These are phyloP conservation scores for Eucalyptus urophylla DNA, from an alignment of 345 rosid genomes.

Conservation along the genomic window DNA sequence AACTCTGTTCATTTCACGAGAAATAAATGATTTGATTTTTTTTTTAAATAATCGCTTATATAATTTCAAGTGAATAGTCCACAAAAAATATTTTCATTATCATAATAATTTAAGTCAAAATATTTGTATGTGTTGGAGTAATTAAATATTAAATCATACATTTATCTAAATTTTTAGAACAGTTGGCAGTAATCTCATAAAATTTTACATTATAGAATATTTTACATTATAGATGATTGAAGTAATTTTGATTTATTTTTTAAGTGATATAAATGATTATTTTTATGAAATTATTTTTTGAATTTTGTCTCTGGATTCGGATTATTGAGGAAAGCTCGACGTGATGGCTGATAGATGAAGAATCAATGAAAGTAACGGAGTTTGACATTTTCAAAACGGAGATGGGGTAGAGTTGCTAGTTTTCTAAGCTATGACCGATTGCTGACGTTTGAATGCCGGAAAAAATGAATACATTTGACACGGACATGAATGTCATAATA, in stretches of 20 bases:
- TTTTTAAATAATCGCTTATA: neutral
- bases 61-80: too few species aligned
- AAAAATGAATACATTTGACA: neutral
- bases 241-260: too few species aligned
- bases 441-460: neutral
- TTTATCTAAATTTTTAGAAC: too few species aligned
- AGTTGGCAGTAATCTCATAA: too few species aligned
- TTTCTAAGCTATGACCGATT: neutral
- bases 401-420: neutral
- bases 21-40: too few species aligned
- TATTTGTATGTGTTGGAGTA: too few species aligned
- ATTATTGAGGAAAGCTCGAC: neutral
- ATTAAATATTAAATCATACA: too few species aligned
- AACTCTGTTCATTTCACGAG: rapidly evolving
- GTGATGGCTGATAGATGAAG: neutral
- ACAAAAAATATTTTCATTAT: neutral
- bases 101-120: too few species aligned
- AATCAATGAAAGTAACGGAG: neutral
- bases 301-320: neutral
- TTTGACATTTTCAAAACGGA: neutral
- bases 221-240: too few species aligned
- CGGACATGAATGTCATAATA: neutral
- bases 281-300: neutral
- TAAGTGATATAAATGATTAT: too few species aligned
- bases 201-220: too few species aligned